phyloP scores from a whole-genome alignment of 257 asterid genomes.

The Leonotis leonurus region DNA sequence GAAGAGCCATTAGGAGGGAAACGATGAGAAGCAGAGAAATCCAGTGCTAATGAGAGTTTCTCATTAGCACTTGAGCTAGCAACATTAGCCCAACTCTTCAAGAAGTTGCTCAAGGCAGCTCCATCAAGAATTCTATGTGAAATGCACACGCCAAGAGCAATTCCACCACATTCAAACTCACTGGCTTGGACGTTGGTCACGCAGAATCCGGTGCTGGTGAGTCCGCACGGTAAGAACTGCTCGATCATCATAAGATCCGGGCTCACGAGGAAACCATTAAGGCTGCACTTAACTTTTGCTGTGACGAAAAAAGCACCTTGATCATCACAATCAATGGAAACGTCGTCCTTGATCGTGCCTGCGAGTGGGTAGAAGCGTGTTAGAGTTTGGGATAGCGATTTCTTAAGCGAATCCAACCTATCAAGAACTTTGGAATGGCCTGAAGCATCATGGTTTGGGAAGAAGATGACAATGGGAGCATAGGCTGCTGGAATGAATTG shows the following conservation, averaged over 20 bases:
- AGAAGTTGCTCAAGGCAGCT: conserved; percentile 40
- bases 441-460: no score
- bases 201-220: conserved; percentile 16
- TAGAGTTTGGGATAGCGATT: conserved; percentile 43
- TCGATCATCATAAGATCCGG: conserved; percentile 38
- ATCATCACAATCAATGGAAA: conserved; percentile 57
- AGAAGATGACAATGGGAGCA: conserved; percentile 61
- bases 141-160: conserved; percentile 58
- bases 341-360: conserved; percentile 47
- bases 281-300: conserved; percentile 23
- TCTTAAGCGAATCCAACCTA: conserved; percentile 34
- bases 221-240: conserved; percentile 45
- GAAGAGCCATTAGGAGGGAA: conserved; percentile 41
- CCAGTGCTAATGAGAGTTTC: conserved; percentile 16
- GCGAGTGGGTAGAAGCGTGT: conserved; percentile 59
- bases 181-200: conserved; percentile 53
- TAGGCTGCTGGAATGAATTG: conserved; percentile 71
- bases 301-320: conserved; percentile 50
- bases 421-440: conserved; percentile 14
- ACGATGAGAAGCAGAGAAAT: conserved; percentile 36
- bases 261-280: conserved; percentile 33
- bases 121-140: conserved; percentile 72
- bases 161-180: conserved; percentile 64
- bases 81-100: conserved; percentile 46
- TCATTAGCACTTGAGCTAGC: not conserved